Percentiles rank a stretch among this genome's conserved stretches.
Evolutionary conservation across 441 rosid species (phyloP).

Genomic region (Cnidoscolus chayamansa): DNA sequence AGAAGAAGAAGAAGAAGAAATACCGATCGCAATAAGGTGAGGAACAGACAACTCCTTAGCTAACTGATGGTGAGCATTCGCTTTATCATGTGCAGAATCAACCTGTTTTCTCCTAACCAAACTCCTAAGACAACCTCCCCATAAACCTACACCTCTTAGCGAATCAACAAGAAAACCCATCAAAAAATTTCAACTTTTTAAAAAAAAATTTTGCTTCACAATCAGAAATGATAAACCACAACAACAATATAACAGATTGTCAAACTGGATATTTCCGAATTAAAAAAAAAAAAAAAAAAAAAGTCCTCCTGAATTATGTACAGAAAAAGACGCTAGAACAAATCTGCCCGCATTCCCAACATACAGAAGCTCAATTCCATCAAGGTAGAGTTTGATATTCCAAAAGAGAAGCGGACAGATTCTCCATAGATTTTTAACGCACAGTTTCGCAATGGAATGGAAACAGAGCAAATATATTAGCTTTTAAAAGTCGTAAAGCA

Average conservation of each 20-base stretch:
- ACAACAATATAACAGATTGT: neutral
- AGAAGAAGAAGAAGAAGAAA: neutral
- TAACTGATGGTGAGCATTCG: constrained; percentile 45
- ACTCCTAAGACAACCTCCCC: constrained; percentile 47
- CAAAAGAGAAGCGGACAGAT: constrained; percentile 24
- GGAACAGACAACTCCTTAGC: constrained; percentile 76
- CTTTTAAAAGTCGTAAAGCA: no score
- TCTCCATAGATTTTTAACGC: no score
- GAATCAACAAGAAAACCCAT: constrained; percentile 66
- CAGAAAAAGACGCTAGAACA: neutral
- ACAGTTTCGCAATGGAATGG: no score
- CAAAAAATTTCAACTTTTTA: constrained; percentile 2
- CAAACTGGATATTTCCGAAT: constrained; percentile 3
- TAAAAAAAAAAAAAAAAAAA: neutral
- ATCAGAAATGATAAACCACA: neutral
- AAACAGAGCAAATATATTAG: no score
- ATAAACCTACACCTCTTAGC: constrained; percentile 36
- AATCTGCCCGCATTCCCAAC: constrained; percentile 24
- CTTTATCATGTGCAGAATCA: constrained; percentile 51
- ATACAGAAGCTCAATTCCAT: neutral
- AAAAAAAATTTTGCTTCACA: neutral
- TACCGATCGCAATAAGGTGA: constrained; percentile 90
- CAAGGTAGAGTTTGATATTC: neutral
- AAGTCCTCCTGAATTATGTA: neutral
- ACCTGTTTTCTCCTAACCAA: constrained; percentile 88